These are phyloP conservation scores for Backusella liffmaniae DNA, from an alignment of 192 early-diverging fungal species.

Conservation along the genomic window DNA sequence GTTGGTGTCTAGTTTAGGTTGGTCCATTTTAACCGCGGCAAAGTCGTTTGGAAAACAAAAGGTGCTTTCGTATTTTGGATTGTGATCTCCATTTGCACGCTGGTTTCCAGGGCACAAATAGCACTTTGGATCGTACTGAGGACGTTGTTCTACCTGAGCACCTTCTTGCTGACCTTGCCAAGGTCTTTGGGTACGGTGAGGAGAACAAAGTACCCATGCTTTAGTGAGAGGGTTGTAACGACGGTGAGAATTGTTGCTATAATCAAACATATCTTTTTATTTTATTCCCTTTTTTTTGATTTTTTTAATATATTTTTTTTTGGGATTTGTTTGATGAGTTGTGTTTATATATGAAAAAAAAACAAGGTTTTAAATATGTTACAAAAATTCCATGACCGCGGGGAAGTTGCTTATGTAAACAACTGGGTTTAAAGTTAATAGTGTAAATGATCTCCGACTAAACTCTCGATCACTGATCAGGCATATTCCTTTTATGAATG, in stretches of 20 bases:
- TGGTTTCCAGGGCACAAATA: slow-evolving; percentile 88
- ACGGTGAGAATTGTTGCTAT: slow-evolving; percentile 66
- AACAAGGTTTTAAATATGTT: slow-evolving; percentile 3
- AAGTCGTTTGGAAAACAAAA: slow-evolving; percentile 94
- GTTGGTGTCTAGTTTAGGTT: slow-evolving; percentile 43
- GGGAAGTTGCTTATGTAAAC: slow-evolving; percentile 10
- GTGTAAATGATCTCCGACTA: neutral
- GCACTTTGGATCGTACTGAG: slow-evolving; percentile 78
- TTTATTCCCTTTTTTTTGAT: neutral
- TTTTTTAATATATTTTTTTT: neutral
- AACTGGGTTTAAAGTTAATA: neutral
- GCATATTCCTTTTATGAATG: neutral
- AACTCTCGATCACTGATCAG: neutral
- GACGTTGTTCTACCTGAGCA: slow-evolving; percentile 35
- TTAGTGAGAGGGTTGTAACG: slow-evolving; percentile 91
- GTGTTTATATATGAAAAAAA: neutral
- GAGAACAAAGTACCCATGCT: slow-evolving; percentile 96
- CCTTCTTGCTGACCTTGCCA: slow-evolving; percentile 84
- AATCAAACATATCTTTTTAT: slow-evolving; percentile 42
- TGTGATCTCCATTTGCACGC: slow-evolving; percentile 67
- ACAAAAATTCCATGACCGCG: slow-evolving; percentile 13
- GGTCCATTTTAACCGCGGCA: slow-evolving; percentile 72
- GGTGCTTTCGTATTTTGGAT: slow-evolving; percentile 79
- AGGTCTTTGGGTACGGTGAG: slow-evolving; percentile 91
- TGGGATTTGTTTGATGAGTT: neutral